Evolutionary conservation across 139 green algal genomes (phyloP), one percentile per base, ranked within the genome.

Genomic region (Volvox africanus): DNA sequence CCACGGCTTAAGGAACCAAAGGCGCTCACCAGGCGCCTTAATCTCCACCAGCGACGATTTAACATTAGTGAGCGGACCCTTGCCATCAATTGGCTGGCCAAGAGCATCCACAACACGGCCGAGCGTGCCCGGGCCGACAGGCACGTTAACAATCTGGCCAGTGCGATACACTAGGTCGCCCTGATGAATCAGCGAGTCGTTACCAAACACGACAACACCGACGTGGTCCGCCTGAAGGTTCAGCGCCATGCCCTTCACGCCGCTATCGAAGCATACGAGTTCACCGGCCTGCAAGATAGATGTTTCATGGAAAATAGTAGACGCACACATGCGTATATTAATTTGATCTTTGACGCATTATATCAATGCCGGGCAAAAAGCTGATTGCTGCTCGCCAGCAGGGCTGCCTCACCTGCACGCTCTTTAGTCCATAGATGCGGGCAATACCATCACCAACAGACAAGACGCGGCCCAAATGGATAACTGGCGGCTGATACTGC

Each of bases 181-280:
- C 93, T 96, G 94, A 89, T 97, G 92, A 90, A 99, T 98, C 80
- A 91, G 91, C 67, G 87, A 94, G 89, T 98, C 97, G 81, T 94
- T 93, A 92, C 97, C 97, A 92, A 99, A 98, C 61, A 98, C 93
- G 33, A 99, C 97, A 55, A 98, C 94, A 95, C 97, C 97, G 65
- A 99, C 97, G 88, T 99, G 98, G 93, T 99, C 96, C 93, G 89
- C 95, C 94, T 99, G 96, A 87, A 99, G 87, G 92, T 99, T 99
- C 77, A 99, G 94, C 44, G 97, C 97, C 96, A 99, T 99, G 84
- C 97, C 97, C 94, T 97, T 96, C 65, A 98, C 93, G 76, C 97
- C 97, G 89, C 89, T 94, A 78, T 95, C 94, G 87, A 99, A 99
- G 94, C 97, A 97, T 30, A 99, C 95, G 94, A 99, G 96, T 94